These are phyloP conservation scores for Trichosporon asahii DNA, from an alignment of 1,284 basidiomycete species.

Conservation along the genomic window DNA sequence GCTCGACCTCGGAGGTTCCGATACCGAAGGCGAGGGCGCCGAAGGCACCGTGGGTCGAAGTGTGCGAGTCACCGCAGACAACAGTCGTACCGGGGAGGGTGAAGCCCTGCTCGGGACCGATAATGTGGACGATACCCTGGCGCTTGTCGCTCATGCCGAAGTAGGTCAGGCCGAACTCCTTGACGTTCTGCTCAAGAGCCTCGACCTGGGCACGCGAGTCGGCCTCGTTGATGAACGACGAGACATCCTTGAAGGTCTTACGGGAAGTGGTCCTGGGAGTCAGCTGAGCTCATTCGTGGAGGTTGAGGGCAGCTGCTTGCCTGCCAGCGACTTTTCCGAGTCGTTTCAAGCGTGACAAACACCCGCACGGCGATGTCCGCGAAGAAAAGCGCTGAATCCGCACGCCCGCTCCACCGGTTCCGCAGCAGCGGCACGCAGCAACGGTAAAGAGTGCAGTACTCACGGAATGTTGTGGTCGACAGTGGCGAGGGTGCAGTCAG, in stretches of 20 bases:
- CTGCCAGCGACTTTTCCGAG: not conserved
- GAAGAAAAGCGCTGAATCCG: not conserved
- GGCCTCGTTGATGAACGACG: conserved; percentile 77
- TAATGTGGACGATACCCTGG: conserved; percentile 93
- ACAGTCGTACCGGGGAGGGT: conserved; percentile 93
- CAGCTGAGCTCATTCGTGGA: not conserved
- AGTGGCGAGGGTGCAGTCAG: conserved; percentile 91
- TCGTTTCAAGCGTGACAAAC: too few relatives aligned
- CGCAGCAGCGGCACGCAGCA: not conserved
- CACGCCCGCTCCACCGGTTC: not conserved
- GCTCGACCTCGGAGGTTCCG: conserved; percentile 94
- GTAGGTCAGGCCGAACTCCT: conserved; percentile 90
- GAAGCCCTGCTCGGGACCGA: conserved; percentile 95
- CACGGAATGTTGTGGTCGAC: conserved; percentile 96
- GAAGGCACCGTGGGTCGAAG: conserved; percentile 80
- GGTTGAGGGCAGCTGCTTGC: not conserved
- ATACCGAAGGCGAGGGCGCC: conserved; percentile 95
- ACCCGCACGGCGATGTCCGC: not conserved
- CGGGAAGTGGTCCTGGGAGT: conserved; percentile 70
- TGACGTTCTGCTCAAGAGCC: conserved; percentile 90
- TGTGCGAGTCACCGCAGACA: conserved; percentile 82
- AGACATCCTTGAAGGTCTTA: conserved; percentile 73
- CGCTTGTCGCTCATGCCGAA: conserved; percentile 89
- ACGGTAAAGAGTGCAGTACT: conserved; percentile 49
- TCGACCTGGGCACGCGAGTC: conserved; percentile 88